phyloP scores from a whole-genome alignment of 352 stramenopile genomes.

The Globisporangium cylindrosporum region DNA sequence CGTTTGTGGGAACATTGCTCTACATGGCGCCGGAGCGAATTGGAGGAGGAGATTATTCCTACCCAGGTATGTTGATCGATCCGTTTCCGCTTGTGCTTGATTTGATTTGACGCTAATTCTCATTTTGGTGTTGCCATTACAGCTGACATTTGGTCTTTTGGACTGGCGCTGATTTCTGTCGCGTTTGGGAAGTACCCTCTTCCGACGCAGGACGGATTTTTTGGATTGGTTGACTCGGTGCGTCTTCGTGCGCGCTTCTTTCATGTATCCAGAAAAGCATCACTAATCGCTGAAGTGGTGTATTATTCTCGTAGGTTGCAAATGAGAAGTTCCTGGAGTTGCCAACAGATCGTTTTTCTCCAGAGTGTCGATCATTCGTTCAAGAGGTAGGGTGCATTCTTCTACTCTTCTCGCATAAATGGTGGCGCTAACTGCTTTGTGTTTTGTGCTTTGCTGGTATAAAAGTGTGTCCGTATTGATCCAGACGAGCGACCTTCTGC shows the following conservation, averaged over 20 bases:
- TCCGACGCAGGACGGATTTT: conserved; percentile 84
- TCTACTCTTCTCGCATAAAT: background rate
- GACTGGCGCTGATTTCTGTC: conserved; percentile 73
- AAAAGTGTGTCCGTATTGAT: conserved; percentile 64
- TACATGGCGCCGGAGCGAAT: conserved; percentile 96
- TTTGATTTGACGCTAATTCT: background rate
- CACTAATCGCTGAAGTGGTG: background rate
- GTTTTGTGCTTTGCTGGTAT: background rate
- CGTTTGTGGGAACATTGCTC: conserved; percentile 91
- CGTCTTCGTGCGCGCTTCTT: background rate
- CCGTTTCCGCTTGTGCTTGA: background rate
- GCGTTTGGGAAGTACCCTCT: conserved; percentile 82
- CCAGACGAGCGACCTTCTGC: conserved; percentile 62
- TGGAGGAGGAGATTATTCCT: conserved; percentile 88
- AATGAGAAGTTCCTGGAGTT: conserved; percentile 77
- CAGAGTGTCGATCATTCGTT: conserved; percentile 70
- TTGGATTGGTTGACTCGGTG: conserved; percentile 81
- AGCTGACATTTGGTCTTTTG: conserved; percentile 87
- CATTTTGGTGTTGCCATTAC: conserved; percentile 4
- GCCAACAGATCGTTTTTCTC: conserved; percentile 55
- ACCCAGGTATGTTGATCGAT: conserved; percentile 41
- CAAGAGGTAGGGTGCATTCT: conserved; percentile 37
- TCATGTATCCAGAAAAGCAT: background rate
- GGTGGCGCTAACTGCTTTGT: background rate
- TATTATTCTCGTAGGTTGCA: conserved; percentile 42